phyloP scores from a whole-genome alignment of 1,284 basidiomycete species.

The Laetiporus sulphureus region DNA sequence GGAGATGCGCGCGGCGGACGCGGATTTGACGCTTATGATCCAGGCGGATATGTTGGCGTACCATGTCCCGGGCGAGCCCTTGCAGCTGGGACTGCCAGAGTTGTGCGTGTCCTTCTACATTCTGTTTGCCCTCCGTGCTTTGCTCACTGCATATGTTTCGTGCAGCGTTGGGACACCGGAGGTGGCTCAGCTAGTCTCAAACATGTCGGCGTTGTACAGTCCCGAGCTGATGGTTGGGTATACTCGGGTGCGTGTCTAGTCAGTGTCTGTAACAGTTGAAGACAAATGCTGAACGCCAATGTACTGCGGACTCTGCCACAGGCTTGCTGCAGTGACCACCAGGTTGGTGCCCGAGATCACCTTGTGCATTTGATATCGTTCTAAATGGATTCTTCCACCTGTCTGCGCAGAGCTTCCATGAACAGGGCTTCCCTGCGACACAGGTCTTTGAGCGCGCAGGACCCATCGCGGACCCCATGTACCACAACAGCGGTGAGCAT shows the following conservation, averaged over 20 bases:
- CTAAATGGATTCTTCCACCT: not conserved
- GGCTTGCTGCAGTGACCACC: constrained; percentile 87
- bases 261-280: constrained; percentile 1
- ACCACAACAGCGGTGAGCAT: constrained; percentile 66
- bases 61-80: constrained; percentile 64
- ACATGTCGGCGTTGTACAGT: constrained; percentile 69
- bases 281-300: too few species aligned
- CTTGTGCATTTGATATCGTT: not conserved
- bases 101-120: constrained; percentile 30
- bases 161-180: constrained; percentile 72
- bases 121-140: constrained; percentile 1
- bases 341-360: constrained; percentile 32
- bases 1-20: constrained; percentile 50
- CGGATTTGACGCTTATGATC: constrained; percentile 74
- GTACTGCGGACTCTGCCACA: constrained; percentile 17
- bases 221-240: constrained; percentile 79
- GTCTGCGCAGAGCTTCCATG: constrained; percentile 60
- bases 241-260: constrained; percentile 40
- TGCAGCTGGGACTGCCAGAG: constrained; percentile 74
- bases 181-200: constrained; percentile 67
- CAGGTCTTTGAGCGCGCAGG: constrained; percentile 82
- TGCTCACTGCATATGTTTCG: too few species aligned
- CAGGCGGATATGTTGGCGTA: constrained; percentile 90
- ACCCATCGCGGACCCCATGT: constrained; percentile 79
- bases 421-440: constrained; percentile 76